Evolutionary conservation across 1,284 basidiomycete species (phyloP), one percentile per base, ranked within the genome.

Genomic region (Fomes fomentarius): DNA sequence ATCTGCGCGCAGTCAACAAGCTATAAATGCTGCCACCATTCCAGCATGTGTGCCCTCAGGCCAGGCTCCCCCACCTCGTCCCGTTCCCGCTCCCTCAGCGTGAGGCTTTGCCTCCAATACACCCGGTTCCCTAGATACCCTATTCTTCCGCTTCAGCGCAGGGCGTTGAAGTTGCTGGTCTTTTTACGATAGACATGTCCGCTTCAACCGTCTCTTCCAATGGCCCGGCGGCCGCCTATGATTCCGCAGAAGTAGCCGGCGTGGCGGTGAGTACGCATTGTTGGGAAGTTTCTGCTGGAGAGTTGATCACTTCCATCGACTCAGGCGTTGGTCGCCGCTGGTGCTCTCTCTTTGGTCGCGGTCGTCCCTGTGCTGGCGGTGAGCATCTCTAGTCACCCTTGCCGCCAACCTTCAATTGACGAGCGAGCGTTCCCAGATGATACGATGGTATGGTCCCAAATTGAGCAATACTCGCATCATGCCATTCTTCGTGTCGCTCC

Each of bases 401-500:
- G 19, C 15, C 40, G 19, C 12, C 24, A 14, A 21, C 4, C 21
- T 8, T 14, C 33, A 44, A 22, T 11, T 39, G 17, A 37, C 35
- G 14, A 31, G 7, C 34, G 15, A 41, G 30, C 38, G 38, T 34
- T 31, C 9, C 8, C 47, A 70, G 69, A 52, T 58, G 8, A 57
- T 66, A 31, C 34, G 47, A 3, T 33, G 61, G 35, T 64, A 60
- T 4, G 54, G 63, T 19, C 57, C 57, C 11, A 57, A 56, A 2
- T 61, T 63, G 30, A 56, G 65, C 24, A 63, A 66, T 30, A 72
- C 69, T 14, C 66, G 73, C 54, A 60, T 74, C 44, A 59, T 68
- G 38, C 63, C 71, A 2, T 67, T 70, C 45, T 70, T 74, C 37
- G 56, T 71, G 15, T 78, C 74, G 8, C 69, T 81, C 1, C 63